These are phyloP conservation scores for Podosphaera fusca DNA, from an alignment of 2,329 filamentous ascomycete genomes.

Conservation along the genomic window DNA sequence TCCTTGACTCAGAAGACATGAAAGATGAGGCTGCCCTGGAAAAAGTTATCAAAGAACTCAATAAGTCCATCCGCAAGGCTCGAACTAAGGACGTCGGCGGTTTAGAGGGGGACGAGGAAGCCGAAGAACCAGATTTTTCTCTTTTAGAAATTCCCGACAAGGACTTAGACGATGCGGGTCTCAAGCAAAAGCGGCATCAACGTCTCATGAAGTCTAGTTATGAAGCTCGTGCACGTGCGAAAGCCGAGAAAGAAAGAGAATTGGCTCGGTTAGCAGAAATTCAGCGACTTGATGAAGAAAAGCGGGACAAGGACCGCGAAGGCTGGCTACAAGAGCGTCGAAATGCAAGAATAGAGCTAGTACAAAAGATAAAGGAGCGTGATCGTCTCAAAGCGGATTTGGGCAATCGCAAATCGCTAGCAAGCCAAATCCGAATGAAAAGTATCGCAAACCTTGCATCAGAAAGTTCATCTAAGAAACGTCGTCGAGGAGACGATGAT, in stretches of 20 bases:
- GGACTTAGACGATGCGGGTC: constrained; percentile 67
- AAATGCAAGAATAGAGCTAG: constrained; percentile 40
- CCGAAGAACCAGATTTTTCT: constrained; percentile 64
- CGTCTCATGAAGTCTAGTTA: constrained; percentile 84
- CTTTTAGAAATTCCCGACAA: constrained; percentile 79
- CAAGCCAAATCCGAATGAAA: constrained; percentile 95
- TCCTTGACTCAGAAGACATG: constrained; percentile 76
- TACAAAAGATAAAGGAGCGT: constrained; percentile 78
- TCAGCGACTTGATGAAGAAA: constrained; percentile 61
- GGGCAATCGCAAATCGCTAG: constrained; percentile 87
- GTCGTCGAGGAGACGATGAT: constrained; percentile 70
- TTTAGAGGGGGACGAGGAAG: constrained; percentile 52
- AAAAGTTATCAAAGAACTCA: constrained; percentile 65
- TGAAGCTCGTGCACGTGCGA: constrained; percentile 79
- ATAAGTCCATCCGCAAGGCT: constrained; percentile 71
- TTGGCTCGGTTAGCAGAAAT: constrained; percentile 67
- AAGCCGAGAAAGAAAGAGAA: constrained; percentile 85
- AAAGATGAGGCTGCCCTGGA: constrained; percentile 79
- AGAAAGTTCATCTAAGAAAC: constrained; percentile 64
- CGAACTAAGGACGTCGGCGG: constrained; percentile 83
- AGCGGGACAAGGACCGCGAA: constrained; percentile 63
- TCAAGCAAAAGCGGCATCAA: constrained; percentile 87
- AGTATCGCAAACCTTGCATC: constrained; percentile 88
- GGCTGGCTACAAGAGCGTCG: constrained; percentile 70
- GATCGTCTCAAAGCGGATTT: constrained; percentile 84